Evolutionary conservation across 108 stramenopile genomes (phyloP).

Genomic region (Mayamaea pseudoterrestris): DNA sequence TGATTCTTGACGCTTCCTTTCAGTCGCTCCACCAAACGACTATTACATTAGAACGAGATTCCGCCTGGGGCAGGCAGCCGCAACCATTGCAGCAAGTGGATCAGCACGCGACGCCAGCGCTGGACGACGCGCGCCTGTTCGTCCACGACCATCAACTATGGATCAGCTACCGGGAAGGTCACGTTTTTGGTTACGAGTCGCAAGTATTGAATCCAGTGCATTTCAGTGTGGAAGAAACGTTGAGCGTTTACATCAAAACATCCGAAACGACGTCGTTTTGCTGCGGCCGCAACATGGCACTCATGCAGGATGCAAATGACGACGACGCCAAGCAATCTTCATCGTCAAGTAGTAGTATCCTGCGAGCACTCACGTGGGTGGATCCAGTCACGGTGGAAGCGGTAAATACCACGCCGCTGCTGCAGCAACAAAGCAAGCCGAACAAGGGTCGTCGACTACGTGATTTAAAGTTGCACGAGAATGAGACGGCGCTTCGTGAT

Average conservation of each 20-base stretch:
- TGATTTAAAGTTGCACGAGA: too few species aligned
- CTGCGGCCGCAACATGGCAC: slow-evolving; percentile 81
- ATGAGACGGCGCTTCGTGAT: too few species aligned
- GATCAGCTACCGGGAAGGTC: slow-evolving; percentile 72
- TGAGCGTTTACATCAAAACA: slow-evolving; percentile 41
- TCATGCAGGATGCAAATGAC: slow-evolving; percentile 31
- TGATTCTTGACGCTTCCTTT: slow-evolving; percentile 30
- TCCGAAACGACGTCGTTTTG: slow-evolving; percentile 67
- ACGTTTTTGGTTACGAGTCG: slow-evolving; percentile 70
- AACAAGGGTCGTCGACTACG: not conserved
- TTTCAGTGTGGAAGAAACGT: slow-evolving; percentile 23
- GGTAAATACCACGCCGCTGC: slow-evolving; percentile 24
- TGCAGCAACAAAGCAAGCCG: slow-evolving; percentile 5
- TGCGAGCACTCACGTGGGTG: slow-evolving; percentile 72
- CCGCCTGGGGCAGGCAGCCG: slow-evolving; percentile 34
- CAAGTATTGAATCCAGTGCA: slow-evolving; percentile 70
- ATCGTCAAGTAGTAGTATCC: too few species aligned
- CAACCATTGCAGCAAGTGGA: not conserved
- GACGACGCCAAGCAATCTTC: too few species aligned
- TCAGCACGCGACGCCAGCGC: too few species aligned
- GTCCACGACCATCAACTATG: slow-evolving; percentile 43
- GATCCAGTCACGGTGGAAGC: slow-evolving; percentile 72
- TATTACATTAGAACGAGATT: slow-evolving; percentile 51
- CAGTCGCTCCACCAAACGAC: slow-evolving; percentile 47
- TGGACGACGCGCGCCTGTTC: slow-evolving; percentile 80